Evolutionary conservation across 2,329 filamentous ascomycete species (phyloP).

Genomic region (Pleomassaria siparia): DNA sequence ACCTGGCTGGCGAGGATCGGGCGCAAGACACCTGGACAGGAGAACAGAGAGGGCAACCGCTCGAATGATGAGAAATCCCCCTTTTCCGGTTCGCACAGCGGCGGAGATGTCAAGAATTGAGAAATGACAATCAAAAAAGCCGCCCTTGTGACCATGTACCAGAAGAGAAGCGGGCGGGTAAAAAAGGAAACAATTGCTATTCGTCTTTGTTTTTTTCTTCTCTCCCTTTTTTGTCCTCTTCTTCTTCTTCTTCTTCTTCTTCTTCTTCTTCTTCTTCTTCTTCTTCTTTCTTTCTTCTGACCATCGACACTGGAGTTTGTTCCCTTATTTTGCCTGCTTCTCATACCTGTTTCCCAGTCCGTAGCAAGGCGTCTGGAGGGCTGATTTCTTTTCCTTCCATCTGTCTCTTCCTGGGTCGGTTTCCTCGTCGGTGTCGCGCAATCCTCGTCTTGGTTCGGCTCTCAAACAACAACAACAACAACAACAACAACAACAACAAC

Average conservation of each 20-base stretch:
- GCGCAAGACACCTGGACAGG: neutral
- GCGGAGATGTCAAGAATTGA: neutral
- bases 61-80: neutral
- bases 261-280: neutral
- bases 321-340: no score
- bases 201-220: neutral
- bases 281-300: no score
- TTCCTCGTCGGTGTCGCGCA: no score
- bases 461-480: no score
- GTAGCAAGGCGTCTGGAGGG: neutral
- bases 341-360: neutral
- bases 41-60: neutral
- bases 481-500: no score
- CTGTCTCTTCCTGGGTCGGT: no score
- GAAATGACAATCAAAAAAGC: no score
- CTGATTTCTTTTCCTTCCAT: neutral
- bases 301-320: no score
- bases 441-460: no score
- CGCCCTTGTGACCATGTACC: no score
- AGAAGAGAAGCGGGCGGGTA: neutral
- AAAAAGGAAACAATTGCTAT: neutral
- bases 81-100: neutral
- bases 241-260: neutral
- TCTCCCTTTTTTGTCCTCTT: neutral
- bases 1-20: constrained; percentile 83